Conservation (phyloP, 2,329 filamentous ascomycete genomes). For the Fusarium sarcochroum region DNA sequence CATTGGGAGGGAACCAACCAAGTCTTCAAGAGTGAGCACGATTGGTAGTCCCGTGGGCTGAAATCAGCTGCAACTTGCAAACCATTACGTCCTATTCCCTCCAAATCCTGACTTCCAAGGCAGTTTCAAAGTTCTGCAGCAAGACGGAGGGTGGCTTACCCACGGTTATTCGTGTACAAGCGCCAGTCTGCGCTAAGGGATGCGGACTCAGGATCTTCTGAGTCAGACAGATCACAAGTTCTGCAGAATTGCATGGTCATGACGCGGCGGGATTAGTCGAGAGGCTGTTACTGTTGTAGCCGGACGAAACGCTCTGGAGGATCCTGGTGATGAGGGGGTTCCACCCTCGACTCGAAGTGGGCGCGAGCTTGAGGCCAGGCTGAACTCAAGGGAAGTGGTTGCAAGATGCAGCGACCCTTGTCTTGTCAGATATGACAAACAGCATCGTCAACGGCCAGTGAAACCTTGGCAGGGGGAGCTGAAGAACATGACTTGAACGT, state of each 20-base stretch:
- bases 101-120: background rate
- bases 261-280: slow-evolving; percentile 17
- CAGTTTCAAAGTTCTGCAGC: slow-evolving; percentile 6
- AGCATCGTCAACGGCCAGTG: slow-evolving; percentile 4
- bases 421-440: slow-evolving; percentile 21
- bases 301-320: slow-evolving; percentile 23
- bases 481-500: slow-evolving; percentile 1
- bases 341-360: slow-evolving; percentile 21
- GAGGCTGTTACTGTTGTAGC: background rate
- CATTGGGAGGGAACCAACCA: too few species aligned
- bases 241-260: slow-evolving; percentile 31
- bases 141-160: slow-evolving; percentile 25
- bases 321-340: slow-evolving; percentile 7
- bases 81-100: background rate
- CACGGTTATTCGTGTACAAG: slow-evolving; percentile 6
- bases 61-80: background rate
- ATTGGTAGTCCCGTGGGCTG: background rate
- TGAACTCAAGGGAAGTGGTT: slow-evolving; percentile 25
- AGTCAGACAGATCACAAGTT: slow-evolving; percentile 36
- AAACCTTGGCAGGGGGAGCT: slow-evolving; percentile 18
- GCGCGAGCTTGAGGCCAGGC: slow-evolving; percentile 39
- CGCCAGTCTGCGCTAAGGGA: slow-evolving; percentile 29
- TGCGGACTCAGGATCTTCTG: slow-evolving; percentile 26
- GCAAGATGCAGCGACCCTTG: slow-evolving; percentile 25
- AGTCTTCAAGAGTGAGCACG: too few species aligned